Evolutionary conservation across 106 monocot species (phyloP).

Genomic region (Dendrobium catenatum): DNA sequence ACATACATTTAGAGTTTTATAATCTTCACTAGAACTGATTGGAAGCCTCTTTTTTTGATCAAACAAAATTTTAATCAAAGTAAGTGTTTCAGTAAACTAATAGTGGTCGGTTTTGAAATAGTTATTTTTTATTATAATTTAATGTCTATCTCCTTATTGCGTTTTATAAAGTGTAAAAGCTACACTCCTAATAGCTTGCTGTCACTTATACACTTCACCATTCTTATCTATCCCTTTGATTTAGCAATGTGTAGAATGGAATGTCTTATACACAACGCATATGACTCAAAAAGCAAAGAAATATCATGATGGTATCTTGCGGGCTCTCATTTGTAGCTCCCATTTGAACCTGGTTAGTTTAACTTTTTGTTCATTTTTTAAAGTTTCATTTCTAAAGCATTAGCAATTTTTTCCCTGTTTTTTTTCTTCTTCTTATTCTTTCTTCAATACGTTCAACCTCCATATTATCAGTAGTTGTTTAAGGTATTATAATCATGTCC

Average conservation of each 20-base stretch:
- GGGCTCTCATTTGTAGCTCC: conserved; percentile 32
- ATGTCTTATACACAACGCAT: conserved; percentile 73
- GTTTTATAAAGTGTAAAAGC: neutral
- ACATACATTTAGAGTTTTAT: neutral
- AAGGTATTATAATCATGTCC: neutral
- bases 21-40: neutral
- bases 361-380: neutral
- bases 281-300: conserved; percentile 77
- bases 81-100: neutral
- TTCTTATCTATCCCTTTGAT: neutral
- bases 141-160: neutral
- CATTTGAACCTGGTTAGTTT: conserved; percentile 47
- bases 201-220: neutral
- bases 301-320: conserved; percentile 81
- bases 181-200: neutral
- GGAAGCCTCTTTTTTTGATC: neutral
- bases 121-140: neutral
- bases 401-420: neutral
- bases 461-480: neutral
- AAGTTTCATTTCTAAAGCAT: neutral
- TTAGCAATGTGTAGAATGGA: conserved; percentile 57
- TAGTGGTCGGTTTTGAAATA: neutral
- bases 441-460: neutral
- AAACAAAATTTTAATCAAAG: neutral
- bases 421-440: neutral